Conservation (phyloP, 2,329 filamentous ascomycete species). For the Venturia pyrina region DNA sequence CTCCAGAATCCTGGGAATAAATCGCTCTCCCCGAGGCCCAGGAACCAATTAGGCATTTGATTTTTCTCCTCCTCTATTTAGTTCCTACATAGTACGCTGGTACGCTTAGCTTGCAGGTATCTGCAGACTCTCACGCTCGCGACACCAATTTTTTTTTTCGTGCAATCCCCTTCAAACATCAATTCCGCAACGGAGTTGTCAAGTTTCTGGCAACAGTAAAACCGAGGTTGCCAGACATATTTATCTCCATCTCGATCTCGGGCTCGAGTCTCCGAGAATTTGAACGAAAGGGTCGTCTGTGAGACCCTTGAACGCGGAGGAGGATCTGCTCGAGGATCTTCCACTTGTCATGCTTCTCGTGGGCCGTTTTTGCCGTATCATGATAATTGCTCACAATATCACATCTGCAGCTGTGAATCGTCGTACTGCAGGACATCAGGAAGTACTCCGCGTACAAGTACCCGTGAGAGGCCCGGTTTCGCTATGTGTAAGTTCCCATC, state of each 20-base stretch:
- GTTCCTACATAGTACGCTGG: not conserved
- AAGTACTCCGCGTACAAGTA: not conserved
- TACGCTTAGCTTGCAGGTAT: not conserved
- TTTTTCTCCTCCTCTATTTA: too few species aligned
- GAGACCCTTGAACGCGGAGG: not conserved
- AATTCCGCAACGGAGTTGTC: not conserved
- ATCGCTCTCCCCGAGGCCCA: not conserved
- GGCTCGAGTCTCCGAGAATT: not conserved
- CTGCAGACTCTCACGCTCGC: too few species aligned
- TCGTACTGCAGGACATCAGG: not conserved
- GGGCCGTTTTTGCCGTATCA: not conserved
- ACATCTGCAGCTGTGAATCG: not conserved
- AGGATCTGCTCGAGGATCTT: constrained; percentile 1
- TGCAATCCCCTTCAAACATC: not conserved
- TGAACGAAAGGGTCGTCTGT: not conserved
- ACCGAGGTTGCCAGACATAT: not conserved
- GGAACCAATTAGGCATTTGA: not conserved
- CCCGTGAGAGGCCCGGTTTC: not conserved
- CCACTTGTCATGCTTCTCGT: not conserved
- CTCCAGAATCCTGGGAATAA: not conserved
- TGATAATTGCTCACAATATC: not conserved
- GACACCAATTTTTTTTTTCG: too few species aligned
- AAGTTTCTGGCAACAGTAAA: not conserved
- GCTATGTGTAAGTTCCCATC: not conserved
- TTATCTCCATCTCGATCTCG: not conserved